Base-by-base conservation (phyloP, 495 filamentous ascomycete genomes). In the Penicillium robsamsonii region DNA sequence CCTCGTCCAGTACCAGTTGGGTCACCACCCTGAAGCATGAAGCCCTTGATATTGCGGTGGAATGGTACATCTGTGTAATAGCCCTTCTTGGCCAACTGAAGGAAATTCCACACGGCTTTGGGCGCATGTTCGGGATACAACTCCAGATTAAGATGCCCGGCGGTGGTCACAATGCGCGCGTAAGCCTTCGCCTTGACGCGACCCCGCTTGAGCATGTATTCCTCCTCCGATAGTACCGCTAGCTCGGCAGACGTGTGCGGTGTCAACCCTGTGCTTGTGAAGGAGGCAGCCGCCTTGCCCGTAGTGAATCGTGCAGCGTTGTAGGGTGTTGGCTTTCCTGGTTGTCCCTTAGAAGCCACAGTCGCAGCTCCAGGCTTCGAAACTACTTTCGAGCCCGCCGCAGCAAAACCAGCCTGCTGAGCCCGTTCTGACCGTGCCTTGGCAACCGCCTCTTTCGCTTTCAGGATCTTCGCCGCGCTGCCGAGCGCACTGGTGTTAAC, bases 1-100 rank as follows among this genome's bases (percentile, higher is more conserved):
- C 93, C 93, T 37, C 88, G 79, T 9, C 94, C 94, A 1, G 91
- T 95, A 0, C 79, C 79, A 2, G 79, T 76, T 3, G 80, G 80
- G 53, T 82, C 80, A 13, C 94, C 94, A 52, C 95, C 95, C 67
- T 99, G 94, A 55, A 97, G 89, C 94, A 99, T 99, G 71, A 99
- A 99, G 57, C 89, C 91, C 25, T 82, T 81, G 64, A 99, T 96
- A 67, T 91, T 95, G 48, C 94, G 85, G 70, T 99, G 94, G 66
- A 97, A 97, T 20, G 79, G 61, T 8, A 95, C 83, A 65, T 78
- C 81, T 44, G 82, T 84, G 76, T 97, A 99, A 74, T 96, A 96
- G 1, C 93, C 95, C 56, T 84, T 87, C 64, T 96, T 89, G 10
- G 92, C 82, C 9, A 99, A 78, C 48, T 89, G 86, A 41, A 94